Percentiles rank a stretch among this genome's conserved stretches.
Conservation (phyloP, 148 eudicot species). For the Limonium bicolor region DNA sequence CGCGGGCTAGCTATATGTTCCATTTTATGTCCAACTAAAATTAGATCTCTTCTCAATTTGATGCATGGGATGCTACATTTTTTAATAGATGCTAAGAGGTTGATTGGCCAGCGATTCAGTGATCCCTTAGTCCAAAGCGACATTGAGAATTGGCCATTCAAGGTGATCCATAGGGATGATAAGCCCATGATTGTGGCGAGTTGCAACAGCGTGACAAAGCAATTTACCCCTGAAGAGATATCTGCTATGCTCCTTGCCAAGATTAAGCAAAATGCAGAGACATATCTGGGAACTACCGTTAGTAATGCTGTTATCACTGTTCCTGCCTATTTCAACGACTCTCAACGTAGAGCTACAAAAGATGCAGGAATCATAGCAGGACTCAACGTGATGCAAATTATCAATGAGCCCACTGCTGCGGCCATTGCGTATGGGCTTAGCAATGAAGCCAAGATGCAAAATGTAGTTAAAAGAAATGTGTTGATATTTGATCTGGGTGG, state of each 20-base stretch:
- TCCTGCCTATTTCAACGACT: constrained; percentile 1
- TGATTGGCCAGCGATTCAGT: neutral
- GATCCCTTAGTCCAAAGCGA: neutral
- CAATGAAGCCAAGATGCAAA: neutral
- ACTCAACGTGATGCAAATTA: neutral
- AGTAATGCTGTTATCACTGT: neutral
- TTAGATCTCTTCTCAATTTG: no score
- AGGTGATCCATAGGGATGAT: neutral
- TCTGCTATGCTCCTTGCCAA: neutral
- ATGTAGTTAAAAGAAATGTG: neutral
- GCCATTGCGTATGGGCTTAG: neutral
- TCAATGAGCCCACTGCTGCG: constrained; percentile 1
- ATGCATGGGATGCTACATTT: no score
- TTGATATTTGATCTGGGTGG: constrained; percentile 1
- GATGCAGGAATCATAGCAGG: neutral
- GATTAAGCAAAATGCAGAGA: neutral
- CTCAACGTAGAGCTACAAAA: neutral
- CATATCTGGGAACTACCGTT: neutral
- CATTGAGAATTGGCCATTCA: constrained; percentile 1
- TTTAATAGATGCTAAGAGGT: neutral
- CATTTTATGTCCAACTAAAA: no score
- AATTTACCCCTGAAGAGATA: neutral
- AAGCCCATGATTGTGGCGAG: neutral
- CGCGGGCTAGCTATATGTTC: no score
- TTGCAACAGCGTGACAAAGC: neutral